A percentile compares a stretch with the other conserved stretches of the same genome.
Conservation (phyloP, 2,329 filamentous ascomycete genomes). For the Cryphonectria japonica region DNA sequence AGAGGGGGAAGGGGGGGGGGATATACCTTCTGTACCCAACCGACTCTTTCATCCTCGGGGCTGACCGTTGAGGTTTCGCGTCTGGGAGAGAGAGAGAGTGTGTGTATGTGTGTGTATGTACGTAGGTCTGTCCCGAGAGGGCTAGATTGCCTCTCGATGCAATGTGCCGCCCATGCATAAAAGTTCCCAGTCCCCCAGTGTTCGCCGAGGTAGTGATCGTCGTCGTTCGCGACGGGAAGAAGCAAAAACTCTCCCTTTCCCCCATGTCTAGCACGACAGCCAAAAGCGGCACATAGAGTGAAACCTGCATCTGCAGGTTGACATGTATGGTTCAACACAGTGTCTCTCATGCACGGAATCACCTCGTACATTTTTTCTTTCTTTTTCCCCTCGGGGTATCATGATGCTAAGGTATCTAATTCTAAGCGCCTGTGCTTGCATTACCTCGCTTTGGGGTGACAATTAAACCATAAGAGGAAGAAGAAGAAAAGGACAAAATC, state of each 20-base stretch:
- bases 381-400: constrained; percentile 25
- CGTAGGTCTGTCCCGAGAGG: not conserved
- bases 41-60: not conserved
- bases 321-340: not conserved
- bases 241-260: not conserved
- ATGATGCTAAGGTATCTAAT: constrained; percentile 22
- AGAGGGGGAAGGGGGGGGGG: too few relatives aligned
- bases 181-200: not conserved
- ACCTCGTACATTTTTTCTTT: constrained; percentile 6
- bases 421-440: constrained; percentile 11
- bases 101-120: not conserved
- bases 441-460: not conserved
- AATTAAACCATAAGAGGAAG: too few relatives aligned
- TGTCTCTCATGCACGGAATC: not conserved
- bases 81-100: rapidly evolving
- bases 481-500: not conserved
- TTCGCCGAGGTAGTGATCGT: not conserved
- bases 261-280: not conserved
- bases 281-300: not conserved
- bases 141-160: too few relatives aligned
- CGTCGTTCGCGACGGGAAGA: not conserved
- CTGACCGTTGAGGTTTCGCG: not conserved
- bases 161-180: not conserved
- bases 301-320: not conserved
- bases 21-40: not conserved